Conservation (phyloP, 768 basidiomycete species). For the Neoboletus brunneissimus region DNA sequence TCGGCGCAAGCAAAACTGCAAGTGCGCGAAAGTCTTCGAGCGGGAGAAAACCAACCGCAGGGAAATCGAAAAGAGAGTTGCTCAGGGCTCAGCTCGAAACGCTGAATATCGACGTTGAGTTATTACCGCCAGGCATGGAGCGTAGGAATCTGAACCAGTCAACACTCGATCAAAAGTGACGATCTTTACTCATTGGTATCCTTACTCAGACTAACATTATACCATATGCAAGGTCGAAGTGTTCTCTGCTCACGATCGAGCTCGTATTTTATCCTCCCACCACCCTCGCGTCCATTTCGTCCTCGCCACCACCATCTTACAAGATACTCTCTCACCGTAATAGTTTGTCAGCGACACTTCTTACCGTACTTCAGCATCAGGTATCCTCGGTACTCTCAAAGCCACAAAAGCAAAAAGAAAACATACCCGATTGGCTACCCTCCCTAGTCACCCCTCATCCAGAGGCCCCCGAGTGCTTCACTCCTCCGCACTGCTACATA, state of each 20-base stretch:
- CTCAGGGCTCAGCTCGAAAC: slow-evolving; percentile 66
- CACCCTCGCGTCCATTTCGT: slow-evolving; percentile 39
- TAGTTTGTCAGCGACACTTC: slow-evolving; percentile 44
- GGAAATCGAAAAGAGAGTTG: slow-evolving; percentile 56
- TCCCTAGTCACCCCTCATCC: slow-evolving; percentile 50
- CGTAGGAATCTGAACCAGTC: slow-evolving; percentile 76
- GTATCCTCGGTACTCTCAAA: slow-evolving; percentile 28
- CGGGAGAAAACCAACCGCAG: slow-evolving; percentile 33
- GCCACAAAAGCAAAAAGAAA: slow-evolving; percentile 46
- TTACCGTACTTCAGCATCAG: slow-evolving; percentile 47
- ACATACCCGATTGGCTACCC: slow-evolving; percentile 53
- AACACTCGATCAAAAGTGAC: slow-evolving; percentile 75
- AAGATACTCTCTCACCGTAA: slow-evolving; percentile 66
- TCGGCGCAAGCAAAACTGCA: slow-evolving; percentile 15
- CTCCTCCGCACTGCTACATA: slow-evolving; percentile 61
- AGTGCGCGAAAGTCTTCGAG: slow-evolving; percentile 19
- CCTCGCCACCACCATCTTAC: slow-evolving; percentile 39
- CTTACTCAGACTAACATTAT: slow-evolving; percentile 12
- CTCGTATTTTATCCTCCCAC: slow-evolving; percentile 62
- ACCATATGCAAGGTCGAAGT: slow-evolving; percentile 52
- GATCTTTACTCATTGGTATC: slow-evolving; percentile 25
- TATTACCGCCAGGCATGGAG: slow-evolving; percentile 83
- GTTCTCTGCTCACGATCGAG: slow-evolving; percentile 68
- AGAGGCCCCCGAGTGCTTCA: slow-evolving; percentile 56
- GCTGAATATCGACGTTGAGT: slow-evolving; percentile 68